Conservation (phyloP, 1,139 yeast genomes). For the Zygoascus meyerae region DNA sequence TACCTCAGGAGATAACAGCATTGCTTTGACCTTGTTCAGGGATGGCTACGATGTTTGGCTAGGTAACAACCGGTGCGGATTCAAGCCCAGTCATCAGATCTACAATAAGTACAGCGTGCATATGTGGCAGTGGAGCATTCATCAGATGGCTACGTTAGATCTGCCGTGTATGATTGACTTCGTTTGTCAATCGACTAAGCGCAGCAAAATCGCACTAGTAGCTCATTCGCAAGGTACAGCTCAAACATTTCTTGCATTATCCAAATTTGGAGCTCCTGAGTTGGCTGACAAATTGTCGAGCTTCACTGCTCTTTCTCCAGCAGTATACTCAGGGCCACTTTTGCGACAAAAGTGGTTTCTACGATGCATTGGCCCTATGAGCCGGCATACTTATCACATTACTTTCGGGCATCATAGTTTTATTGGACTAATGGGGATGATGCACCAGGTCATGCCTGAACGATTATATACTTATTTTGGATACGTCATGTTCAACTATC, state of each 20-base stretch:
- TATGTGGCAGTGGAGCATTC: constrained; percentile 74
- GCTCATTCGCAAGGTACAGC: constrained; percentile 96
- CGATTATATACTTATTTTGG: constrained; percentile 55
- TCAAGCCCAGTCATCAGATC: constrained; percentile 55
- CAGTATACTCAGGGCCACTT: constrained; percentile 76
- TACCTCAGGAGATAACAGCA: constrained; percentile 65
- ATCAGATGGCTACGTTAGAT: constrained; percentile 73
- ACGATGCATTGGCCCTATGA: constrained; percentile 32
- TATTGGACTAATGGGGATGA: constrained; percentile 30
- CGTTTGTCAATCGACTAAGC: constrained; percentile 43
- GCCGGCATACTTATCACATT: constrained; percentile 27
- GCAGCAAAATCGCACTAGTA: constrained; percentile 51
- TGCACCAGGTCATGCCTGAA: constrained; percentile 37
- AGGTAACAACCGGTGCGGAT: constrained; percentile 78
- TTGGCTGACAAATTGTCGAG: constrained; percentile 48
- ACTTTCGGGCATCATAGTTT: constrained; percentile 48
- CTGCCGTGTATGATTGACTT: constrained; percentile 64
- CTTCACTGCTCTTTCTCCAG: constrained; percentile 82
- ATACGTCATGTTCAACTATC: constrained; percentile 72
- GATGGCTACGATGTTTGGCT: constrained; percentile 88
- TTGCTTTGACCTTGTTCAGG: constrained; percentile 57
- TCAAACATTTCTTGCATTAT: constrained; percentile 60
- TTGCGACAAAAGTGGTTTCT: constrained; percentile 48
- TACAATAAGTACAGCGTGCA: constrained; percentile 44
- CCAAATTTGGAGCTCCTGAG: constrained; percentile 29